Base-by-base conservation (phyloP, 2,329 filamentous ascomycete species). In the Cytospora piceicola region DNA sequence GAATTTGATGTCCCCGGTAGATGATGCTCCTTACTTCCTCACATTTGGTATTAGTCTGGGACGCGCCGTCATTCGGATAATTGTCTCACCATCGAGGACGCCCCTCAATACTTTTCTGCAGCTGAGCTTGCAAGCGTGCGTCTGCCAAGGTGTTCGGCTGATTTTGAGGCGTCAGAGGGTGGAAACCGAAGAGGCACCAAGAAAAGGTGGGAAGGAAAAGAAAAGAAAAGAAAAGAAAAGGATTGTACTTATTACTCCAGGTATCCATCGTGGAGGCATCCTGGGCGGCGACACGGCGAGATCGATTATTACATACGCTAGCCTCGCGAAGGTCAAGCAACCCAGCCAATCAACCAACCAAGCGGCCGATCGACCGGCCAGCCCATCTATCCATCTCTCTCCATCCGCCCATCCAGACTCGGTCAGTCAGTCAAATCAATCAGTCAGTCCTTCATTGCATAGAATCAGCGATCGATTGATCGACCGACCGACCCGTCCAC, bases 61-160 rank as follows among this genome's bases (percentile, higher is more conserved):
- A 36, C 39, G 49, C 60, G 30, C 52, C 20, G 11, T 24, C 39
- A 56, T 51, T 36, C 60, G 52, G 42, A 39, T 57, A 22, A 56
- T 57, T 39, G 39, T 42, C 53, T 57, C 60, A 36, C 52, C 60
- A 27, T 12, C 39, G 42, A 56, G 53, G 34, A 36, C 39, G 46
- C 34, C 52, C 53, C 14, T 30, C 53, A 3, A 30, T 56, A 57
- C 29, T 51, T 46, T 36, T 14, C 52, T 61, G 52, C 51, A 61
- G 52, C 59, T 46, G 51, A 49, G 59, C n/a, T 49, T 24, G n/a
- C 11, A 24, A 24, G 20, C 27, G 52, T 54, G 52, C 52, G 3
- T 30, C 7, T 20, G 32, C 32, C 27, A 3, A 5, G 27, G 27
- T 29, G 27, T 29, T 29, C 15, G 24, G 42, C 42, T 51, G 30